Conservation (phyloP, 2,329 filamentous ascomycete species). For the Colletotrichum karsti region DNA sequence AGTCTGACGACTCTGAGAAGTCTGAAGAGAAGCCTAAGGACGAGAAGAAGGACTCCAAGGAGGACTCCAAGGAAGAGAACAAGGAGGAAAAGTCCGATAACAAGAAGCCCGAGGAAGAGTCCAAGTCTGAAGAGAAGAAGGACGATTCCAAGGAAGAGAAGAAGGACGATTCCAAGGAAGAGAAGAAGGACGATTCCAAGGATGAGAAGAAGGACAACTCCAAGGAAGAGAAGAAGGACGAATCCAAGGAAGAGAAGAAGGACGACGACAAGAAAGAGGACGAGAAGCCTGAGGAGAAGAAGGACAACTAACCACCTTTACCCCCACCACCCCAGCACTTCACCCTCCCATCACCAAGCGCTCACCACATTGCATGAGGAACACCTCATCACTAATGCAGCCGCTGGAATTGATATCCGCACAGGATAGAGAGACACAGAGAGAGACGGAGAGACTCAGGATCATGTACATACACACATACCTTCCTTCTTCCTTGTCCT, state of each 20-base stretch:
- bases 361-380: too few relatives aligned
- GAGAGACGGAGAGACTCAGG: too few relatives aligned
- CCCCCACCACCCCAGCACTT: not conserved
- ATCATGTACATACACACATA: not conserved
- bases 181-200: constrained; percentile 1
- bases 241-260: constrained; percentile 22
- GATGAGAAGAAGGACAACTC: constrained; percentile 34
- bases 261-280: constrained; percentile 37
- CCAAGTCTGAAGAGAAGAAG: constrained; percentile 25
- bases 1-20: constrained; percentile 32
- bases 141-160: constrained; percentile 17
- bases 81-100: constrained; percentile 17
- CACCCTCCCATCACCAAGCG: too few relatives aligned
- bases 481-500: not conserved
- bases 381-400: too few relatives aligned
- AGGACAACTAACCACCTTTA: not conserved
- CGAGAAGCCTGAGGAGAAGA: not conserved
- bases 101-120: constrained; percentile 28
- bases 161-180: constrained; percentile 26
- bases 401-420: too few relatives aligned
- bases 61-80: constrained; percentile 26
- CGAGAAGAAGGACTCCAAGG: constrained; percentile 12
- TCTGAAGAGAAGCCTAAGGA: constrained; percentile 30
- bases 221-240: constrained; percentile 32
- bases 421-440: too few relatives aligned